Evolutionary conservation across 1,284 basidiomycete species (phyloP).

Genomic region (Leccinum cinnamomeum): DNA sequence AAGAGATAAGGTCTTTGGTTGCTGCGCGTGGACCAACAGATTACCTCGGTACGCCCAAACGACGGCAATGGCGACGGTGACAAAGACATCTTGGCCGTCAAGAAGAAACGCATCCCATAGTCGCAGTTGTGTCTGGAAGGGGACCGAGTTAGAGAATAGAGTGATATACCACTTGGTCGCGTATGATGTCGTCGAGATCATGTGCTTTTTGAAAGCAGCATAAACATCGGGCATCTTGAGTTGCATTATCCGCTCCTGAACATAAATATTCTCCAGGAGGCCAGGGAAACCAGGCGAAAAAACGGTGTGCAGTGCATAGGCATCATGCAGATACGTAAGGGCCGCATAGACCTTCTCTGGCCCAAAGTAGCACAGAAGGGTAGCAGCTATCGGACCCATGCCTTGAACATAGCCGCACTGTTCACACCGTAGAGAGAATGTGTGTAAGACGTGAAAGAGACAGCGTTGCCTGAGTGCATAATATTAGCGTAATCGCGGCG

Average conservation of each 20-base stretch:
- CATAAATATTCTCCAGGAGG: constrained; percentile 89
- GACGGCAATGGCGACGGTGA: constrained; percentile 83
- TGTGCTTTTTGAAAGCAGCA: constrained; percentile 79
- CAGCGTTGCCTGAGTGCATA: constrained; percentile 73
- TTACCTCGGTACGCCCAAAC: constrained; percentile 87
- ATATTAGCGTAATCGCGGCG: constrained; percentile 11
- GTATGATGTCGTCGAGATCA: constrained; percentile 91
- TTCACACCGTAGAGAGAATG: constrained; percentile 81
- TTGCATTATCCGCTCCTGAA: constrained; percentile 88
- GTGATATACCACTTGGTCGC: constrained; percentile 99
- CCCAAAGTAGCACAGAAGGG: constrained; percentile 90
- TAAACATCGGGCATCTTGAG: constrained; percentile 89
- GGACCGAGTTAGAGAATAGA: constrained; percentile 92
- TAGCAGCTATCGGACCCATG: constrained; percentile 97
- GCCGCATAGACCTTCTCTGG: constrained; percentile 86
- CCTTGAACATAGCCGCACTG: constrained; percentile 98
- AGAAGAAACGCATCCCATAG: constrained; percentile 94
- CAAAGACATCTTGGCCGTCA: constrained; percentile 88
- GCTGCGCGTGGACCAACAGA: constrained; percentile 18
- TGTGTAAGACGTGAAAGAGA: constrained; percentile 93
- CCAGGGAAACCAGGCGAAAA: constrained; percentile 97
- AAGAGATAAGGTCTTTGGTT: constrained; percentile 8
- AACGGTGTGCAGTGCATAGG: constrained; percentile 86
- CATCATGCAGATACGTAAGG: constrained; percentile 83
- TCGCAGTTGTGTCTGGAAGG: constrained; percentile 92